Evolutionary conservation across 2,329 filamentous ascomycete genomes (phyloP).

Genomic region (Talaromyces albobiverticillius): DNA sequence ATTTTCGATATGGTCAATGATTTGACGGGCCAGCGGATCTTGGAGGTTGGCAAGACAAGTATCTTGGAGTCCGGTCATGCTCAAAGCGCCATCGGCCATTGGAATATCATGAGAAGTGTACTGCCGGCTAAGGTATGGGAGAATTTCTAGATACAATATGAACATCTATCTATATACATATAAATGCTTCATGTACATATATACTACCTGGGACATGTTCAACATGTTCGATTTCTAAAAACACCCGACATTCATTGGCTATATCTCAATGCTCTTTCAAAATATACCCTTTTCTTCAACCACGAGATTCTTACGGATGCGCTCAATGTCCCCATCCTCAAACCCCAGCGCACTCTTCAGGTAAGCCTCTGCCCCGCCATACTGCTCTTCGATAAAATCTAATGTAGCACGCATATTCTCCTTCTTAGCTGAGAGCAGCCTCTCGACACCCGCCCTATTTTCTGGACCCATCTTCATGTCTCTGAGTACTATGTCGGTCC

Average conservation of each 20-base stretch:
- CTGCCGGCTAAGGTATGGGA: constrained; percentile 80
- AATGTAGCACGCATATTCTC: constrained; percentile 54
- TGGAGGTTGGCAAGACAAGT: constrained; percentile 55
- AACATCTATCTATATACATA: background rate
- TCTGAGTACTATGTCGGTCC: constrained; percentile 43
- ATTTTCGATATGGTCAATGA: constrained; percentile 42
- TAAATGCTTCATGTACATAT: background rate
- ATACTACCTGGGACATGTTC: background rate
- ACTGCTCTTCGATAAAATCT: constrained; percentile 56
- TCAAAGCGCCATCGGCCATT: constrained; percentile 77
- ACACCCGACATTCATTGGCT: background rate
- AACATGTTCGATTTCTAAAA: background rate
- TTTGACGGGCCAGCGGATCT: constrained; percentile 36
- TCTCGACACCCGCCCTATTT: constrained; percentile 42
- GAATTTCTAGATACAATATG: constrained; percentile 61
- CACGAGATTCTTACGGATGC: constrained; percentile 47
- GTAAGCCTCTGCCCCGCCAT: constrained; percentile 64
- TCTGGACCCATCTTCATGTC: constrained; percentile 48
- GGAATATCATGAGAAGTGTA: constrained; percentile 85
- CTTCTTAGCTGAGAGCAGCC: constrained; percentile 43
- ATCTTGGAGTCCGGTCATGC: constrained; percentile 70
- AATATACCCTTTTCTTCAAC: constrained; percentile 26
- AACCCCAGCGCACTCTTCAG: constrained; percentile 59
- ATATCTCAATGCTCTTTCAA: background rate
- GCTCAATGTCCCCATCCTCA: constrained; percentile 53